Base-by-base conservation (phyloP, 257 asterid genomes). In the Coffea eugenioides region DNA sequence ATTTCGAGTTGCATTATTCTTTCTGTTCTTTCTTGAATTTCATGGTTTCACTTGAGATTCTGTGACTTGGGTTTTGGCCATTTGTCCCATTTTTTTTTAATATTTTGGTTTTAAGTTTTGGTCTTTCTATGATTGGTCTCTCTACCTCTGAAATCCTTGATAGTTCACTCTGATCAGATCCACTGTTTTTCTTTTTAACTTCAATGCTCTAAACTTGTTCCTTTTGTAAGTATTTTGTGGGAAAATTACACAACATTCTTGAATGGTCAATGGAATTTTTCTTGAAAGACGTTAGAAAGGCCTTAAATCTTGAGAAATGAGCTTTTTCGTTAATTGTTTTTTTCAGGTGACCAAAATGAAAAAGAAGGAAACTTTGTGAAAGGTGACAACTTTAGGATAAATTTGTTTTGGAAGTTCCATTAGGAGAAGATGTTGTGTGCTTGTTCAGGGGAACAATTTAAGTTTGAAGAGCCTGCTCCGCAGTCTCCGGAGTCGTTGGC, bases 361-460 rank as follows among this genome's bases (percentile, higher is more conserved):
- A 71, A n/a, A 74, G 76, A 67, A 80, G 76, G 74, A 81, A 80
- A 21, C 75, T 23, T 59, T 48, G 46, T 34, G 52, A 80, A 80
- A 71, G 83, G 75, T 71, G 83, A 77, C 82, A 66, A 81, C 61
- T 71, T 77, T 77, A 59, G 77, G 80, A 73, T 66, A 75, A 57
- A 67, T 80, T 76, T 78, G 76, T 77, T 57, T 78, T 21, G 75
- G 75, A 65, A 65, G 56, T n/a, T 6, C 64, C 39, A 73, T 54
- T 57, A 57, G 82, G 78, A 43, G 80, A 84, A 86, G 14, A 94
- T 94, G 98, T 74, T 94, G 93, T 94, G 98, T 77, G 97, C 95
- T 77, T 94, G 98, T 85, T 94, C 98, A 77, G 97, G 98, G 4
- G 97, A 94, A 89, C 95, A 90, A 74, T 91, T 93, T 88, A 89